phyloP scores from a whole-genome alignment of 768 basidiomycete species.

The Rhodosporidiobolus odoratus region DNA sequence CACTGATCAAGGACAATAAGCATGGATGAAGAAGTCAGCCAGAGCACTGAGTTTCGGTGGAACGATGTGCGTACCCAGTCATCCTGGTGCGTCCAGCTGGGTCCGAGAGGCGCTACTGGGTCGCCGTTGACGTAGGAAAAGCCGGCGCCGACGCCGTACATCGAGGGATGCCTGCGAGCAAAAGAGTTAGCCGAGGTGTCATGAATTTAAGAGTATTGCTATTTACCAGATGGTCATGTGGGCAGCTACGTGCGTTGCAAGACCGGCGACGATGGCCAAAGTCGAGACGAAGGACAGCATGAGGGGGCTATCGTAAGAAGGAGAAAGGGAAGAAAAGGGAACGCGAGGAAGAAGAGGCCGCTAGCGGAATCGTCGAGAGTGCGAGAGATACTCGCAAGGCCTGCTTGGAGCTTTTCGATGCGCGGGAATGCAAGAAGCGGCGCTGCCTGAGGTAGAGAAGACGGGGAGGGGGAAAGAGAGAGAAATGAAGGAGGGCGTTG shows the following conservation, averaged over 20 bases:
- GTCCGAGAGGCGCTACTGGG: constrained; percentile 8
- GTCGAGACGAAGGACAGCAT: not conserved
- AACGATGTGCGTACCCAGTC: constrained; percentile 5
- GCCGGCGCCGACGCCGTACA: constrained; percentile 14
- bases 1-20: constrained; percentile 6
- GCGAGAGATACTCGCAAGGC: too few species aligned
- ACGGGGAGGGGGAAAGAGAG: too few species aligned
- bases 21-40: not conserved
- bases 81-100: not conserved
- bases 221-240: constrained; percentile 8
- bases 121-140: constrained; percentile 1
- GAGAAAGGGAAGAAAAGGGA: too few species aligned
- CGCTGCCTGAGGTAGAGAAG: too few species aligned
- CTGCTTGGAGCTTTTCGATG: too few species aligned
- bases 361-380: too few species aligned
- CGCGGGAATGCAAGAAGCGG: too few species aligned
- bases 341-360: too few species aligned
- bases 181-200: not conserved
- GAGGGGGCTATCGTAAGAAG: too few species aligned
- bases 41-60: not conserved
- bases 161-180: not conserved
- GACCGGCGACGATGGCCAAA: not conserved
- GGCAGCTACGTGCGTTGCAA: not conserved
- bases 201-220: too few species aligned
- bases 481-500: too few species aligned